Conservation (phyloP, 1,284 basidiomycete species). For the Boletus mariae region DNA sequence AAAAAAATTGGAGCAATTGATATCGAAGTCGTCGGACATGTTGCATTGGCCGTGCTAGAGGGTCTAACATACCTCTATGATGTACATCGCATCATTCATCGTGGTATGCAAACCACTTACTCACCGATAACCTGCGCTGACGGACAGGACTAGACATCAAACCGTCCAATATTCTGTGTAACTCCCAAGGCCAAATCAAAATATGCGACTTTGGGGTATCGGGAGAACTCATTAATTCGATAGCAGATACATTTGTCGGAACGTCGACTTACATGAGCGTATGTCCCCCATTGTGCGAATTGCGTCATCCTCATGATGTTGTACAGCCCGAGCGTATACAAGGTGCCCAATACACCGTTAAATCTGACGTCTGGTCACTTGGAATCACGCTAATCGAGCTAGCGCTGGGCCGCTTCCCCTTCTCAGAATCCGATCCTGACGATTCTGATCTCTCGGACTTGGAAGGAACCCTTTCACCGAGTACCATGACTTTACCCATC, state of each 20-base stretch:
- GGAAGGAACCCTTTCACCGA: constrained; percentile 65
- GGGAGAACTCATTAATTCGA: constrained; percentile 97
- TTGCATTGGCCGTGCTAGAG: constrained; percentile 89
- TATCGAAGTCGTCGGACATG: constrained; percentile 85
- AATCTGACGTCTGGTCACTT: constrained; percentile 96
- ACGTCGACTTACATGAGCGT: constrained; percentile 99
- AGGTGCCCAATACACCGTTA: constrained; percentile 95
- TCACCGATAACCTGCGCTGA: constrained; percentile 6
- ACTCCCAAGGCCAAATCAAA: constrained; percentile 93
- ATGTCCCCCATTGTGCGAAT: constrained; percentile 37
- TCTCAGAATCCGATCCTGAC: constrained; percentile 66
- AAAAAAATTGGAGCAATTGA: constrained; percentile 89
- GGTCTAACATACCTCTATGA: constrained; percentile 98
- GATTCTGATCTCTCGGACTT: constrained; percentile 68
- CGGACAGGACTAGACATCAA: constrained; percentile 82
- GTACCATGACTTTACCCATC: constrained; percentile 35
- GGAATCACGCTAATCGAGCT: constrained; percentile 95
- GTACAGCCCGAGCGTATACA: constrained; percentile 95
- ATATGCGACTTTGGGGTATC: constrained; percentile 99
- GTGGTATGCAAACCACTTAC: constrained; percentile 57
- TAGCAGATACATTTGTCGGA: constrained; percentile 98
- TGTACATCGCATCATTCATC: constrained; percentile 97
- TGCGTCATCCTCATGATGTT: constrained; percentile 9
- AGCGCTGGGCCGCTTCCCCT: constrained; percentile 90
- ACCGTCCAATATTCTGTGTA: constrained; percentile 95